A percentile compares a stretch with the other conserved stretches of the same genome.
Evolutionary conservation across 2,329 filamentous ascomycete species (phyloP).

Genomic region (Lecanicillium sp.): DNA sequence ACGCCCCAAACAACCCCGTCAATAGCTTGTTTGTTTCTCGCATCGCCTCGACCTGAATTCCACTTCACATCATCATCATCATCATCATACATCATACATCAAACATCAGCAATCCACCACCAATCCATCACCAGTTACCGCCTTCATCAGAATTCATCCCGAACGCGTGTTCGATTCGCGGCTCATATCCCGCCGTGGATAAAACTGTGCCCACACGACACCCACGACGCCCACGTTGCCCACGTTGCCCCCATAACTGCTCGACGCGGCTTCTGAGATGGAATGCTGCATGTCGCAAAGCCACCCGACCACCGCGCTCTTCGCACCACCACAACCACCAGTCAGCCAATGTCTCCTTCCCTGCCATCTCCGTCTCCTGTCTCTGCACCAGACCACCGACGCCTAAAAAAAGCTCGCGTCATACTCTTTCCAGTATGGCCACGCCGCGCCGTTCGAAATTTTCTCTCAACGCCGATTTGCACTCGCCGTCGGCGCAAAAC

Average conservation of each 20-base stretch:
- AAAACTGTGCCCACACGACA: no score
- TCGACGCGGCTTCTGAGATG: background rate
- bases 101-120: no score
- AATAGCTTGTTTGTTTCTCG: background rate
- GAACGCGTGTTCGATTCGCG: background rate
- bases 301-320: background rate
- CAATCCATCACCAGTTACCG: background rate
- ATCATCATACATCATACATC: background rate
- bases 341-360: no score
- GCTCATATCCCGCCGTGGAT: background rate
- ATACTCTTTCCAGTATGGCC: constrained; percentile 3
- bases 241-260: no score
- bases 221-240: no score
- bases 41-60: background rate
- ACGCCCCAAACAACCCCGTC: background rate
- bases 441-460: background rate
- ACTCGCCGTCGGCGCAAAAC: no score
- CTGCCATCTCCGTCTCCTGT: no score
- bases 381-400: constrained; percentile 2
- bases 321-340: no score
- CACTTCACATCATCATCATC: background rate
- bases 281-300: constrained; percentile 11
- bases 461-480: background rate
- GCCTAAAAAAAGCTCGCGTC: constrained; percentile 8
- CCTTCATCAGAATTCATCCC: no score